Evolutionary conservation across 805 yeast genomes (phyloP).

Genomic region (Hanseniaspora meyeri): DNA sequence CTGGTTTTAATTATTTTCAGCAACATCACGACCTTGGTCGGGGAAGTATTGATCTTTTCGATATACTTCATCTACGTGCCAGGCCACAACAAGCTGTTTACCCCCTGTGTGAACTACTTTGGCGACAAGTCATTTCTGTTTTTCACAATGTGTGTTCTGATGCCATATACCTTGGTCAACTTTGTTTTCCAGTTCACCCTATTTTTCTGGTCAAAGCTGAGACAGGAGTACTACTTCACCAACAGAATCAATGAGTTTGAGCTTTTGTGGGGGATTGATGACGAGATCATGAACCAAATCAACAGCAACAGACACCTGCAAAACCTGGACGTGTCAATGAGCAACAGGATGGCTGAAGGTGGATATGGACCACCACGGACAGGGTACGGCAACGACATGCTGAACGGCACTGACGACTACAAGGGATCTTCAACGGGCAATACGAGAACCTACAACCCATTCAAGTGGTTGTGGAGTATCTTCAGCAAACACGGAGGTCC

Average conservation of each 20-base stretch:
- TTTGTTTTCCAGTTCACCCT: conserved; percentile 18
- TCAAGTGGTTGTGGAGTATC: background rate
- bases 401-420: background rate
- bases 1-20: conserved; percentile 17
- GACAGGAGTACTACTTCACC: conserved; percentile 12
- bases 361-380: background rate
- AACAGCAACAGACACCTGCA: conserved; percentile 15
- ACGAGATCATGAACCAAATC: conserved; percentile 4
- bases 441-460: background rate
- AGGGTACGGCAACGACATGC: background rate
- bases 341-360: conserved; percentile 10
- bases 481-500: background rate
- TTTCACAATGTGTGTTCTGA: conserved; percentile 25
- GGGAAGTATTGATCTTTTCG: conserved; percentile 28
- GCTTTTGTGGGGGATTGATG: conserved; percentile 14
- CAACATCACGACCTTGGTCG: conserved; percentile 22
- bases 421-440: background rate
- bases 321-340: conserved; percentile 14
- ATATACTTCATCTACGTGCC: conserved; percentile 33
- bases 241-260: conserved; percentile 18
- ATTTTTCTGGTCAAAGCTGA: conserved; percentile 19
- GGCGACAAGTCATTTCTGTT: conserved; percentile 25
- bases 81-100: conserved; percentile 25
- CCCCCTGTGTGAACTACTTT: conserved; percentile 26
- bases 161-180: conserved; percentile 25